phyloP scores from a whole-genome alignment of 2,329 filamentous ascomycete species.

The Seiridium unicorne region DNA sequence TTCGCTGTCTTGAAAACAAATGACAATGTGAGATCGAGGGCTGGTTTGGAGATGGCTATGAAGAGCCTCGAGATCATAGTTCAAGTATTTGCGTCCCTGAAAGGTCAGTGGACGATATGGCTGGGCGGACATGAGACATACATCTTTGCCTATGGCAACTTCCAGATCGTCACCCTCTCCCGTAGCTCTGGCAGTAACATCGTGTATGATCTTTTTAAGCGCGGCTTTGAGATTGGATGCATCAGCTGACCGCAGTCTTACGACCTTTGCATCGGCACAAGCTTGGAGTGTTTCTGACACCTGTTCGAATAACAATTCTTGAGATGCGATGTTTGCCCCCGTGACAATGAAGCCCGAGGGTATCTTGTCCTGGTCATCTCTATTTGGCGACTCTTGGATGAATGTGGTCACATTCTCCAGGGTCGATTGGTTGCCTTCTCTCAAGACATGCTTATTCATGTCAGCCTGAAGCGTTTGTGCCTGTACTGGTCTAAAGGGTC shows the following conservation, averaged over 20 bases:
- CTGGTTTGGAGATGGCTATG: slow-evolving; percentile 56
- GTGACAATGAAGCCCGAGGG: slow-evolving; percentile 73
- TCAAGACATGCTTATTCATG: slow-evolving; percentile 47
- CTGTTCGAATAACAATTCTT: slow-evolving; percentile 72
- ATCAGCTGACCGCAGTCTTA: slow-evolving; percentile 68
- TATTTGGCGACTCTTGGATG: slow-evolving; percentile 36
- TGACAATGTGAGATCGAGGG: slow-evolving; percentile 58
- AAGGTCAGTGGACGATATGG: slow-evolving; percentile 13
- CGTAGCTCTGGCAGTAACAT: slow-evolving; percentile 48
- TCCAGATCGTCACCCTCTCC: slow-evolving; percentile 56
- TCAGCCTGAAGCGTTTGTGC: not conserved
- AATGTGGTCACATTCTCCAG: slow-evolving; percentile 58
- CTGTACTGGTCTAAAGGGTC: slow-evolving; percentile 15
- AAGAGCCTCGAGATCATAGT: slow-evolving; percentile 76
- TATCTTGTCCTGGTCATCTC: slow-evolving; percentile 45
- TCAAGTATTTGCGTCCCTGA: slow-evolving; percentile 64
- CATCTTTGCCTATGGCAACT: slow-evolving; percentile 43
- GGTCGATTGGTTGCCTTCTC: slow-evolving; percentile 60
- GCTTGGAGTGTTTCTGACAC: slow-evolving; percentile 55
- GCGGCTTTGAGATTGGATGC: slow-evolving; percentile 71
- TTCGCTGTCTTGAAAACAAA: slow-evolving; percentile 80
- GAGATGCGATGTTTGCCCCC: slow-evolving; percentile 75
- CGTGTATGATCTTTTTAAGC: slow-evolving; percentile 71
- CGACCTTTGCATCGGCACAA: slow-evolving; percentile 53
- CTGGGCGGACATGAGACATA: slow-evolving; percentile 18